phyloP scores from a whole-genome alignment of 1,284 basidiomycete genomes.

The Fomitopsis pinicola region DNA sequence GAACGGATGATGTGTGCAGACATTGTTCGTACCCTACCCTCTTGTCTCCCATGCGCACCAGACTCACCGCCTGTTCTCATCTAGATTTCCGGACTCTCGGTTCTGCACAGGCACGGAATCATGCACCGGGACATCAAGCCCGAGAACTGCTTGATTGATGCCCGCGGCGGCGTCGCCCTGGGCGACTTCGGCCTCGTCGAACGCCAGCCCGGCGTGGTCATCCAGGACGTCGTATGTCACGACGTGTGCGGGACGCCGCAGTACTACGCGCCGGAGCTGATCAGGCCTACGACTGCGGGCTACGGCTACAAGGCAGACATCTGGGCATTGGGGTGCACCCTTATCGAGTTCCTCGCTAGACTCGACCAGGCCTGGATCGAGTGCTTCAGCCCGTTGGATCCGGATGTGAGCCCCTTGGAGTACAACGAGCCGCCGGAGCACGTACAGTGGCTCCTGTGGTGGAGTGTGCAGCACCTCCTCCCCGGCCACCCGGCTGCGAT shows the following conservation, averaged over 20 bases:
- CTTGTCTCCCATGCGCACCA: too few species aligned
- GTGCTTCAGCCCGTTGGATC: too few species aligned
- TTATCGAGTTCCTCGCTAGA: background rate
- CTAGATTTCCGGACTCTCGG: background rate
- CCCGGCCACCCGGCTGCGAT: too few species aligned
- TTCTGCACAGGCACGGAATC: constrained; percentile 14
- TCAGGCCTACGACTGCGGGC: too few species aligned
- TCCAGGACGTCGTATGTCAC: background rate
- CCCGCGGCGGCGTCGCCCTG: constrained; percentile 57
- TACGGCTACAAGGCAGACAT: background rate
- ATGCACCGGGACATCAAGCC: constrained; percentile 49
- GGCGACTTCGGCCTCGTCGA: constrained; percentile 24
- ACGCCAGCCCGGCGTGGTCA: background rate
- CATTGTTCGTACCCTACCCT: too few species aligned
- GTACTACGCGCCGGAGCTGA: background rate
- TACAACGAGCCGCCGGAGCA: too few species aligned
- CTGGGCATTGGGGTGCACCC: background rate
- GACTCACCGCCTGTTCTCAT: too few species aligned
- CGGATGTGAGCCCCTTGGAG: too few species aligned
- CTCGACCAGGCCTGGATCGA: background rate
- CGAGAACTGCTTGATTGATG: constrained; percentile 59
- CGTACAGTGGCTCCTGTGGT: too few species aligned
- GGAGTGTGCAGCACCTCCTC: too few species aligned
- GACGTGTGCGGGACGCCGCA: background rate
- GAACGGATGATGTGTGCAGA: too few species aligned